Conservation (phyloP, 495 filamentous ascomycete species). For the Aspergillus wentii region DNA sequence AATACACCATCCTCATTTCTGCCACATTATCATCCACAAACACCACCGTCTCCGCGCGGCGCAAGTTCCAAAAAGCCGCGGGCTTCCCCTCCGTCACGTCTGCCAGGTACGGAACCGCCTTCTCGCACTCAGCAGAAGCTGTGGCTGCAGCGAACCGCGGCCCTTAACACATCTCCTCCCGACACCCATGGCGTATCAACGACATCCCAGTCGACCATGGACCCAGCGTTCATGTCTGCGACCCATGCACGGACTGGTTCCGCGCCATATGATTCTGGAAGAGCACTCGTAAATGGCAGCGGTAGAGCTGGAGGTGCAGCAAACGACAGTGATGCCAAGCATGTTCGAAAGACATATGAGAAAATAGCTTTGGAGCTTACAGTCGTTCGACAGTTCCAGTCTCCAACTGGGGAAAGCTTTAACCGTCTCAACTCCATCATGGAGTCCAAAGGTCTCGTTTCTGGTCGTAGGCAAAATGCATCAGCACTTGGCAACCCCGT, state of each 20-base stretch:
- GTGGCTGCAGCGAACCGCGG: constrained; percentile 44
- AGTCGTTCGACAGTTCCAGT: constrained; percentile 41
- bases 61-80: constrained; percentile 13
- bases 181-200: constrained; percentile 33
- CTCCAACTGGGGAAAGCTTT: constrained; percentile 40
- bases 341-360: constrained; percentile 41
- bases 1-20: constrained; percentile 46
- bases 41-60: constrained; percentile 34
- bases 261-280: constrained; percentile 27
- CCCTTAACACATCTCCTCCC: constrained; percentile 43
- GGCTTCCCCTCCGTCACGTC: constrained; percentile 32
- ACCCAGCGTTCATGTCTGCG: constrained; percentile 25
- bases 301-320: constrained; percentile 20
- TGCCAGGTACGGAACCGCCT: constrained; percentile 29
- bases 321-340: constrained; percentile 37
- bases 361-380: constrained; percentile 38
- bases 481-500: constrained; percentile 29
- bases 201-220: constrained; percentile 27
- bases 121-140: constrained; percentile 47
- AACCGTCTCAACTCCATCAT: constrained; percentile 25
- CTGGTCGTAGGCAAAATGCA: constrained; percentile 8
- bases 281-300: constrained; percentile 29
- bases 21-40: constrained; percentile 44
- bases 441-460: constrained; percentile 12
- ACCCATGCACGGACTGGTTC: constrained; percentile 19